phyloP scores from a whole-genome alignment of 1,139 yeast species.

The Starmera stellimalicola region DNA sequence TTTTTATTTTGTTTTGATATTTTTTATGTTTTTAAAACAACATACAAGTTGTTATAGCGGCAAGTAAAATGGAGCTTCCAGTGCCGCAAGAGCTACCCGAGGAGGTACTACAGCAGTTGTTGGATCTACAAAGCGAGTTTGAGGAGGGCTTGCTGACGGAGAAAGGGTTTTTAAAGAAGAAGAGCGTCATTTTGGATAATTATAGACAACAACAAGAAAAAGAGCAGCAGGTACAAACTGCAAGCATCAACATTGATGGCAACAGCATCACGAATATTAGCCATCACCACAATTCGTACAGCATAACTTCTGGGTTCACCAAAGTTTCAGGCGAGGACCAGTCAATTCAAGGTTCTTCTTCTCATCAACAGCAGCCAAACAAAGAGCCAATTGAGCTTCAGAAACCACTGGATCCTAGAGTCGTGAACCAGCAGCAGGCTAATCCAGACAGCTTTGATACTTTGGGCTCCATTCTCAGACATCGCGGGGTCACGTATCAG shows the following conservation, averaged over 20 bases:
- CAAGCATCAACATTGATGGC: constrained; percentile 13
- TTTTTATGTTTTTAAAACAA: no score
- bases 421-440: constrained; percentile 24
- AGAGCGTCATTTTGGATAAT: constrained; percentile 31
- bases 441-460: constrained; percentile 36
- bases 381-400: constrained; percentile 22
- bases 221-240: no score
- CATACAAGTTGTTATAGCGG: no score
- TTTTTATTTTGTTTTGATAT: no score
- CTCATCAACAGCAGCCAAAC: constrained; percentile 15
- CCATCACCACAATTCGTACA: constrained; percentile 15
- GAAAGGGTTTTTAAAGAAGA: constrained; percentile 54
- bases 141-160: constrained; percentile 60
- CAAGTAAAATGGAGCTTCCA: no score
- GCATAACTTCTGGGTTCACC: constrained; percentile 11
- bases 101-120: constrained; percentile 21
- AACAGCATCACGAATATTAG: constrained; percentile 3
- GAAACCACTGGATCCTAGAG: constrained; percentile 56
- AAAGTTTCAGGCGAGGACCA: constrained; percentile 6
- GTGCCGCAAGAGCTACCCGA: no score
- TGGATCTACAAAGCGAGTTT: constrained; percentile 38
- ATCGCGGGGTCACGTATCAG: constrained; percentile 58
- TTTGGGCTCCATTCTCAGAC: constrained; percentile 62
- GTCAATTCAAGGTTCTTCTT: constrained; percentile 4
- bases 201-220: neutral